phyloP scores from a whole-genome alignment of 2,329 filamentous ascomycete genomes.

The Herpotrichia juniperi region DNA sequence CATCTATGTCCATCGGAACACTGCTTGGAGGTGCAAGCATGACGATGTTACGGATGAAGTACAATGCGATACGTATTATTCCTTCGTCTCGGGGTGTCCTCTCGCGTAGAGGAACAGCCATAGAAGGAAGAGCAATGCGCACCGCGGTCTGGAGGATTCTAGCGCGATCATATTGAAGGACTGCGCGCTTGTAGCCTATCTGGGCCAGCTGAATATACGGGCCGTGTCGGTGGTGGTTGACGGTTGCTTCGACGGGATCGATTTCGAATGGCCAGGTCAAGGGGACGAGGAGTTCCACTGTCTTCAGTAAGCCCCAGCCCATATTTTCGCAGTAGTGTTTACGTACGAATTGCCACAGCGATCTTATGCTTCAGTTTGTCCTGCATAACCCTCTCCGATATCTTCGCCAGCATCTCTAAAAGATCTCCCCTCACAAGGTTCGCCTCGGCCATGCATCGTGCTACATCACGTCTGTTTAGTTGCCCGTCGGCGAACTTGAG shows the following conservation, averaged over 20 bases:
- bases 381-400: slow-evolving; percentile 72
- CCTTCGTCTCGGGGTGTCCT: slow-evolving; percentile 82
- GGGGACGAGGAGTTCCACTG: slow-evolving; percentile 85
- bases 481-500: slow-evolving; percentile 93
- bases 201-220: slow-evolving; percentile 89
- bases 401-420: slow-evolving; percentile 81
- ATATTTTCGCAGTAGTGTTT: background rate
- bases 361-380: slow-evolving; percentile 79
- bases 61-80: slow-evolving; percentile 88
- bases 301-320: slow-evolving; percentile 21
- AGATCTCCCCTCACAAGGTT: slow-evolving; percentile 92
- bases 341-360: slow-evolving; percentile 75
- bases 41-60: slow-evolving; percentile 86
- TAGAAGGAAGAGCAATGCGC: slow-evolving; percentile 80
- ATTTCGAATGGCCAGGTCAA: slow-evolving; percentile 92
- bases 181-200: slow-evolving; percentile 84
- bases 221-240: slow-evolving; percentile 91
- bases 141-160: slow-evolving; percentile 81
- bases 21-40: slow-evolving; percentile 79
- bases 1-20: slow-evolving; percentile 81
- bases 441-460: slow-evolving; percentile 87
- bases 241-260: slow-evolving; percentile 79
- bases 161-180: slow-evolving; percentile 81
- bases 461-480: slow-evolving; percentile 91
- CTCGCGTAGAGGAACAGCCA: slow-evolving; percentile 79